Evolutionary conservation across 2,329 filamentous ascomycete genomes (phyloP).

Genomic region (Curvularia verruculosa): DNA sequence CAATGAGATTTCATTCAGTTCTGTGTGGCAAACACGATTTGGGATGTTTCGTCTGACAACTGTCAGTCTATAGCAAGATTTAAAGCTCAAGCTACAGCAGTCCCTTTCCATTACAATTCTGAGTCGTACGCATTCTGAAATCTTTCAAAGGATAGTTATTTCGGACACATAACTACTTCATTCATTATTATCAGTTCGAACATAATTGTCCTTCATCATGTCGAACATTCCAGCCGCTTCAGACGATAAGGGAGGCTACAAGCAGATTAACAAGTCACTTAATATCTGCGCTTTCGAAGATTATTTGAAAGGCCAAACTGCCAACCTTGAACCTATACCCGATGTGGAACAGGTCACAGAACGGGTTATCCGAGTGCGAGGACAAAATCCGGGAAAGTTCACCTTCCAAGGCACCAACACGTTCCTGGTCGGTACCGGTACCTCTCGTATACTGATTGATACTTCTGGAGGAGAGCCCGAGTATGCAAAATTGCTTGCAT

Average conservation of each 20-base stretch:
- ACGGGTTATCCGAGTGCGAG: constrained; percentile 53
- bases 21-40: background rate
- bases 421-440: constrained; percentile 1
- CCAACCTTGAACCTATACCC: constrained; percentile 45
- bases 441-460: constrained; percentile 68
- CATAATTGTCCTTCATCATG: constrained; percentile 58
- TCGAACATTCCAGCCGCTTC: background rate
- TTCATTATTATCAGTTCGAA: background rate
- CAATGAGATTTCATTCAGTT: background rate
- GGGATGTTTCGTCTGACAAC: background rate
- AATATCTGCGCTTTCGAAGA: constrained; percentile 58
- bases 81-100: background rate
- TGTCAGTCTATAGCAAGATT: background rate
- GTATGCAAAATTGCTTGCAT: constrained; percentile 46
- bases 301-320: constrained; percentile 52
- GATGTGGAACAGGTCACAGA: constrained; percentile 53
- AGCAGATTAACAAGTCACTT: constrained; percentile 57
- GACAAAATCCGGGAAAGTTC: constrained; percentile 54
- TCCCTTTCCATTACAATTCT: too few species aligned
- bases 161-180: background rate
- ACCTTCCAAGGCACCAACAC: constrained; percentile 14
- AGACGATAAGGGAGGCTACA: constrained; percentile 46
- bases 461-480: constrained; percentile 54
- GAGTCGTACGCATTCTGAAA: background rate
- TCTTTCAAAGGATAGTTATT: background rate